Conservation (phyloP, 495 filamentous ascomycete genomes). For the Lasiosphaeria ovina region DNA sequence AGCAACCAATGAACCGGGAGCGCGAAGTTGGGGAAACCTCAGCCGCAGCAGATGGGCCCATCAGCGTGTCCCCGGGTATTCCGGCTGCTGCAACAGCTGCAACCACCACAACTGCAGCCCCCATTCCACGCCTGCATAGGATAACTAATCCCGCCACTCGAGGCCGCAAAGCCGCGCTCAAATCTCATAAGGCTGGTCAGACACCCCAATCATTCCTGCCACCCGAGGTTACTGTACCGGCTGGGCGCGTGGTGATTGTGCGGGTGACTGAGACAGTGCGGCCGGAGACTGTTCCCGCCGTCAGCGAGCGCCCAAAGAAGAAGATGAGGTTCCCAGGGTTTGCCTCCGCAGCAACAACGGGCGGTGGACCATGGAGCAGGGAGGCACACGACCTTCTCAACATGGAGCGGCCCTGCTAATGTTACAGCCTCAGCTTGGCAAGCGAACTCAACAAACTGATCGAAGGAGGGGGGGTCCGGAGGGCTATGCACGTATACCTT, state of each 20-base stretch:
- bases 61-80: neutral
- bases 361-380: slow-evolving; percentile 52
- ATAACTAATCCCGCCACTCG: slow-evolving; percentile 48
- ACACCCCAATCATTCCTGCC: slow-evolving; percentile 41
- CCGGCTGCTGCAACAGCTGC: neutral
- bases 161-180: slow-evolving; percentile 49
- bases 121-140: slow-evolving; percentile 4
- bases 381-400: slow-evolving; percentile 53
- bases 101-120: neutral
- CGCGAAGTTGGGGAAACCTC: neutral
- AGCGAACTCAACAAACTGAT: neutral
- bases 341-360: slow-evolving; percentile 27
- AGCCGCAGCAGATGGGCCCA: neutral
- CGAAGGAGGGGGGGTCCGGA: neutral
- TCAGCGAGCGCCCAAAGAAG: slow-evolving; percentile 24
- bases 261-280: slow-evolving; percentile 10
- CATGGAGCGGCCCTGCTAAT: slow-evolving; percentile 35
- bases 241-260: neutral
- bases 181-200: slow-evolving; percentile 46
- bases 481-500: too few species aligned
- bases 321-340: slow-evolving; percentile 40
- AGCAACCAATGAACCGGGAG: slow-evolving; percentile 5
- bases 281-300: slow-evolving; percentile 11
- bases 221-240: slow-evolving; percentile 18
- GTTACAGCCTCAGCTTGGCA: neutral